Evolutionary conservation across 2,329 filamentous ascomycete species (phyloP), one percentile per base, ranked within the genome.

Genomic region (Nemania diffusa): DNA sequence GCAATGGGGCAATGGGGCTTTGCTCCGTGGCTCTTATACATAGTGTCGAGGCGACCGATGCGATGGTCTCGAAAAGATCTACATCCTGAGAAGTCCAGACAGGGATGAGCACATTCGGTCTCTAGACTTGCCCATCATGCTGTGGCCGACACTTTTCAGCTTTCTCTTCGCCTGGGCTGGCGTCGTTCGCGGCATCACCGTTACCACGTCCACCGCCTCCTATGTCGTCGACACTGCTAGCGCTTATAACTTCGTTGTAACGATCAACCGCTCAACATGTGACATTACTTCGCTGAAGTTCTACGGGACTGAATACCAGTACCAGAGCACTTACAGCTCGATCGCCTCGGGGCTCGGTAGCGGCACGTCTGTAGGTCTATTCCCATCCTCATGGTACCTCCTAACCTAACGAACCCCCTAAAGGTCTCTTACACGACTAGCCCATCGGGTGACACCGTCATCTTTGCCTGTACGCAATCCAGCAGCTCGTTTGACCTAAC

Each of bases 251-350:
- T 75, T 77, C 55, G 71, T 66, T n/a, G 71, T 73, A 20, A 73
- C 73, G 11, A 75, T 77, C 58, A 71, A 67, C 50, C 64, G 71
- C 24, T 77, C 78, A 5, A 85, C 75, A 65, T 87, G 85, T 63
- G 85, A 88, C 64, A 85, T 88, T 70, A 86, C 82, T 1, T 86
- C 84, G 0, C 81, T 88, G 62, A 78, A 81, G 20, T 87, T 81
- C 72, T 80, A 82, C 42, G 81, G 82, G 53, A 79, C 81, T 22
- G 83, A 88, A 64, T 79, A 85, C 17, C 85, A 87, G 72, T 85
- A 85, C 57, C 70, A 77, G 2, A 74, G 78, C 46, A 82, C 79
- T 44, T 79, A 76, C 1, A 85, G 84, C 29, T 85, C 87, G 57
- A 87, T 88, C 46, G 80, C 79, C 9, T 87, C 85, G 13, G 85